Conservation (phyloP, 1,284 basidiomycete genomes). For the Leccinum fuscescens region DNA sequence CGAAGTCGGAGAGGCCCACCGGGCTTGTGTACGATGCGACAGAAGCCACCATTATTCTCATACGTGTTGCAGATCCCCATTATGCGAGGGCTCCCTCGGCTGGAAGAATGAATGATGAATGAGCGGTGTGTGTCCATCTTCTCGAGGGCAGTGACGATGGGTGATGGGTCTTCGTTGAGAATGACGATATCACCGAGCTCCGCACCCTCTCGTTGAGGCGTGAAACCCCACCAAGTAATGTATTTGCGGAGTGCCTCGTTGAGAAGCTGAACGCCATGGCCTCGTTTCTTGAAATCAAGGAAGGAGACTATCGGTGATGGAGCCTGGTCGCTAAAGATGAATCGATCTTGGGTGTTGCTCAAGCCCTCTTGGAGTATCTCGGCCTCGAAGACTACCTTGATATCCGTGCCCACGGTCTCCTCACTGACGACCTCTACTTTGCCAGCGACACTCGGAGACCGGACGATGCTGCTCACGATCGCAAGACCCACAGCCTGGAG, state of each 20-base stretch:
- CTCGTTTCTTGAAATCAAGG: constrained; percentile 67
- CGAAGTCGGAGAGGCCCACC: constrained; percentile 80
- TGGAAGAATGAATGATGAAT: constrained; percentile 73
- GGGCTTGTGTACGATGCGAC: constrained; percentile 86
- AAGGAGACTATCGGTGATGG: constrained; percentile 62
- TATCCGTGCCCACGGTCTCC: constrained; percentile 90
- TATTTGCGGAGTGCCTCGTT: constrained; percentile 65
- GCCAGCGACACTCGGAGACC: constrained; percentile 83
- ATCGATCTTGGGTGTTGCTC: constrained; percentile 43
- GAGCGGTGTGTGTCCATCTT: constrained; percentile 59
- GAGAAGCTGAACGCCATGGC: constrained; percentile 71
- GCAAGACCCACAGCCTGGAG: constrained; percentile 93
- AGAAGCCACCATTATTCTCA: constrained; percentile 83
- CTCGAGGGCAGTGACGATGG: constrained; percentile 58
- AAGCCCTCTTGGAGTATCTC: constrained; percentile 52
- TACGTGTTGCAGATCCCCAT: constrained; percentile 67
- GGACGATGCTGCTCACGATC: constrained; percentile 92
- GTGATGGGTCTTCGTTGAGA: constrained; percentile 75
- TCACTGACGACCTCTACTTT: constrained; percentile 88
- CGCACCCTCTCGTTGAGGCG: constrained; percentile 43
- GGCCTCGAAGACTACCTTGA: constrained; percentile 83
- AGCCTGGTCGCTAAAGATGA: constrained; percentile 46
- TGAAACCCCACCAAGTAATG: constrained; percentile 76
- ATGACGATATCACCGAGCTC: constrained; percentile 75
- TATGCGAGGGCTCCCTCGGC: constrained; percentile 63